Conservation (phyloP, 495 filamentous ascomycete genomes). For the Penicillium waksmanii region DNA sequence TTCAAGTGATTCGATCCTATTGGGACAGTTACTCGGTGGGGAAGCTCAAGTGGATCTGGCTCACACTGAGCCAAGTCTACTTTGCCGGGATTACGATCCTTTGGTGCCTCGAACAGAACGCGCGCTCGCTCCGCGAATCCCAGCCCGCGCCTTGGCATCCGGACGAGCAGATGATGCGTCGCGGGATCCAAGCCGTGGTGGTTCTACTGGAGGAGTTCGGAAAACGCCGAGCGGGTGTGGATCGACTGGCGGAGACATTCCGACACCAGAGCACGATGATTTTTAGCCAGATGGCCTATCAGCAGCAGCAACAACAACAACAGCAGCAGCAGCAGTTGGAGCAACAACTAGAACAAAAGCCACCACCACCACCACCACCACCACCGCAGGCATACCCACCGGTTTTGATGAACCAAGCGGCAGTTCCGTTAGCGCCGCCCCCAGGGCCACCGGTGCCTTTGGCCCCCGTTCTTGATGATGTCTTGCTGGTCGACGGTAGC, state of each 20-base stretch:
- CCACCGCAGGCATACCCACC: slow-evolving; percentile 19
- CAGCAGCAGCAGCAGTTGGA: slow-evolving; percentile 30
- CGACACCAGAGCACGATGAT: slow-evolving; percentile 51
- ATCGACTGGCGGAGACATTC: slow-evolving; percentile 49
- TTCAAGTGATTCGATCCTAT: slow-evolving; percentile 54
- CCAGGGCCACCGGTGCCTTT: slow-evolving; percentile 44
- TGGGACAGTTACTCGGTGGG: slow-evolving; percentile 52
- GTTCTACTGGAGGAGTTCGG: slow-evolving; percentile 55
- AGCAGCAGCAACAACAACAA: slow-evolving; percentile 33
- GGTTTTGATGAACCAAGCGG: slow-evolving; percentile 19
- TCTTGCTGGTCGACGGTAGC: slow-evolving; percentile 42
- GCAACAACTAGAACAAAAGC: slow-evolving; percentile 22
- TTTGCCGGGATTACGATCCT: slow-evolving; percentile 55
- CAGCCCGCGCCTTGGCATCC: slow-evolving; percentile 45
- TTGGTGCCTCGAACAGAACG: slow-evolving; percentile 52
- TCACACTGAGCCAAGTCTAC: slow-evolving; percentile 56
- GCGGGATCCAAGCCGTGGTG: slow-evolving; percentile 49
- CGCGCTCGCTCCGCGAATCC: slow-evolving; percentile 47
- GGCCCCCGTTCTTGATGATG: slow-evolving; percentile 48
- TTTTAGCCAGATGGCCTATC: slow-evolving; percentile 50
- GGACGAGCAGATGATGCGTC: slow-evolving; percentile 51
- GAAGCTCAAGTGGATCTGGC: slow-evolving; percentile 59
- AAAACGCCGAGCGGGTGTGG: slow-evolving; percentile 51
- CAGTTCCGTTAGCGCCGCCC: slow-evolving; percentile 26
- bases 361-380: slow-evolving; percentile 29